Evolutionary conservation across 1,284 basidiomycete species (phyloP).

Genomic region (Trametes hirsuta): DNA sequence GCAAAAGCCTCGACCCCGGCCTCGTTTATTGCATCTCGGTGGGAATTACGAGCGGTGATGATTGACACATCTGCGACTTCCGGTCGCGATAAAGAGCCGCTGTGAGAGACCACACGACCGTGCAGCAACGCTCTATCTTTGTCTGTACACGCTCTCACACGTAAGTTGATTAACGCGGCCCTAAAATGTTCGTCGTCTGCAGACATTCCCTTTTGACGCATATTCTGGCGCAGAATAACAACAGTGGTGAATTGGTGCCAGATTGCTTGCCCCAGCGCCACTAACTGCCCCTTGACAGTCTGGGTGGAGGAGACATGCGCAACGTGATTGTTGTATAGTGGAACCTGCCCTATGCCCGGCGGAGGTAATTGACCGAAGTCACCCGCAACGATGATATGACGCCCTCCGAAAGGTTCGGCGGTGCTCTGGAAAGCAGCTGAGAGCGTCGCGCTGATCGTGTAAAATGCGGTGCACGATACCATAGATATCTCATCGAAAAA

Average conservation of each 20-base stretch:
- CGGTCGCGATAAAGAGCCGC: no score
- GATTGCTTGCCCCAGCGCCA: conserved; percentile 21
- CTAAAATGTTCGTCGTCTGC: conserved; percentile 33
- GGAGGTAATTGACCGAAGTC: conserved; percentile 11
- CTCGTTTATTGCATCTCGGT: conserved; percentile 36
- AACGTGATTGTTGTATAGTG: neutral
- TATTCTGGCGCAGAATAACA: conserved; percentile 30
- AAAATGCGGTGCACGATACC: neutral
- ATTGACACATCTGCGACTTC: conserved; percentile 33
- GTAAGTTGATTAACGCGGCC: conserved; percentile 25
- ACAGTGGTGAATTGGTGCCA: conserved; percentile 28
- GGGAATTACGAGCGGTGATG: conserved; percentile 34
- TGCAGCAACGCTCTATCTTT: conserved; percentile 38
- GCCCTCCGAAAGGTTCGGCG: neutral
- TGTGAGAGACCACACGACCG: no score
- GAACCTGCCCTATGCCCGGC: neutral
- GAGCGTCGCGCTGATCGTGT: neutral
- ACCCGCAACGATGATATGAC: conserved; percentile 2
- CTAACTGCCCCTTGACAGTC: neutral
- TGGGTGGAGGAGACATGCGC: neutral
- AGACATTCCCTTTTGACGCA: conserved; percentile 34
- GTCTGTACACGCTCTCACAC: conserved; percentile 34
- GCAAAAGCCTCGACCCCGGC: conserved; percentile 33
- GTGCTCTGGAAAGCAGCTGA: neutral
- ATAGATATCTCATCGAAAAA: conserved; percentile 9